Evolutionary conservation across 2,329 filamentous ascomycete species (phyloP).

Genomic region (Achaetomium macrosporum): DNA sequence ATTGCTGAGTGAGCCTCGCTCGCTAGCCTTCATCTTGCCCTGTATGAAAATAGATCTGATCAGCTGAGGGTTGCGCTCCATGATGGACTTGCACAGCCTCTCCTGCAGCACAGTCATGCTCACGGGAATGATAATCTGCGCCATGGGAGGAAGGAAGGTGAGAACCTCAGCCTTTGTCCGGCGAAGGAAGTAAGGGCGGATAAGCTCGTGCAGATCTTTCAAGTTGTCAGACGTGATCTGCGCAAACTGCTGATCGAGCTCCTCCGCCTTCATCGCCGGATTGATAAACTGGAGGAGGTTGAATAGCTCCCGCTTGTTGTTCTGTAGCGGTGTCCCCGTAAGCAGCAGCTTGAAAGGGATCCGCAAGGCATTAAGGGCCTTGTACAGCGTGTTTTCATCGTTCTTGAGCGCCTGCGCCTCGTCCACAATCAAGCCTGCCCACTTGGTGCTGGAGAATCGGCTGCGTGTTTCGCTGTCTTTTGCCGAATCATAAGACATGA

Average conservation of each 20-base stretch:
- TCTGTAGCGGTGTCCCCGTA: conserved; percentile 89
- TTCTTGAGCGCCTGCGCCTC: conserved; percentile 96
- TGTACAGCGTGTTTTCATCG: conserved; percentile 77
- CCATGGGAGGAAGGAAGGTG: conserved; percentile 86
- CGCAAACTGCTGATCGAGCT: conserved; percentile 68
- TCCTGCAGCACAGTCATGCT: conserved; percentile 93
- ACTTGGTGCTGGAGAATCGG: conserved; percentile 66
- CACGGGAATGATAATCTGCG: conserved; percentile 92
- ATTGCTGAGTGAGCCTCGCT: conserved; percentile 81
- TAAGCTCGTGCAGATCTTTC: conserved; percentile 71
- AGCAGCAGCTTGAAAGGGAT: conserved; percentile 80
- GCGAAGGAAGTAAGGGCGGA: conserved; percentile 63
- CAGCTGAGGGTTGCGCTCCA: conserved; percentile 82
- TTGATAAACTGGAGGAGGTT: conserved; percentile 96
- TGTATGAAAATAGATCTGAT: conserved; percentile 80
- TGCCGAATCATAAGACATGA: conserved; percentile 91
- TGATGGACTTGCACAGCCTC: conserved; percentile 87
- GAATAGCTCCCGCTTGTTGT: conserved; percentile 91
- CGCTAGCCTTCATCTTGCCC: conserved; percentile 58
- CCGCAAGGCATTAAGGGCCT: conserved; percentile 63
- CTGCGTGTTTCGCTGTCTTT: conserved; percentile 61
- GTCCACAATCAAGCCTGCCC: conserved; percentile 86
- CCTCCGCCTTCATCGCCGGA: conserved; percentile 58
- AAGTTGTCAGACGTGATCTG: conserved; percentile 81
- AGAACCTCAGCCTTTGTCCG: conserved; percentile 88